Evolutionary conservation across 2,329 filamentous ascomycete genomes (phyloP).

Genomic region (Penicillium sp.): DNA sequence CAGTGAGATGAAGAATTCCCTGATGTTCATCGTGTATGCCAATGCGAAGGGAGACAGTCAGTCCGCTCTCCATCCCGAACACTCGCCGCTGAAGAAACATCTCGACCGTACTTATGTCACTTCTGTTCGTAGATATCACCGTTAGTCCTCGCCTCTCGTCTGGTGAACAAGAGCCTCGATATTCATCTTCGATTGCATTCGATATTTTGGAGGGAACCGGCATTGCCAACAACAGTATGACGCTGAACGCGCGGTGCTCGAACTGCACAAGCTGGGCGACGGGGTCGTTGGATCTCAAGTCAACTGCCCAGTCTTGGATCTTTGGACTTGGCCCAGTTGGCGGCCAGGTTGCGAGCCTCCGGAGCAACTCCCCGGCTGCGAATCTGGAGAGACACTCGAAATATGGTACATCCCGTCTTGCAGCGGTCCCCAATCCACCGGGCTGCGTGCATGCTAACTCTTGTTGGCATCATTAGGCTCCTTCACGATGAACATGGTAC

Average conservation of each 20-base stretch:
- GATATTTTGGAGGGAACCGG: conserved; percentile 16
- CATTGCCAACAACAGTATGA: conserved; percentile 13
- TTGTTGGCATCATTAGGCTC: no score
- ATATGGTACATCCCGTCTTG: no score
- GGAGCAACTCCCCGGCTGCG: conserved; percentile 18
- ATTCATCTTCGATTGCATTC: conserved; percentile 16
- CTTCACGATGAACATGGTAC: conserved; percentile 21
- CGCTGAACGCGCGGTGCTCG: conserved; percentile 19
- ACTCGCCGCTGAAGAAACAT: no score
- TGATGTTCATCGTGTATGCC: conserved; percentile 20
- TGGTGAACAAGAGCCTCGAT: conserved; percentile 19
- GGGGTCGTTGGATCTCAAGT: conserved; percentile 17
- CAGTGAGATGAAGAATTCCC: conserved; percentile 18
- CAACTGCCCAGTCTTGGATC: conserved; percentile 18
- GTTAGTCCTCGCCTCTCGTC: conserved; percentile 22
- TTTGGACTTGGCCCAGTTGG: conserved; percentile 19
- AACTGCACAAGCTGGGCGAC: conserved; percentile 19
- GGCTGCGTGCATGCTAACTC: no score
- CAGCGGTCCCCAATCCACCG: no score
- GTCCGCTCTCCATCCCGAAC: no score
- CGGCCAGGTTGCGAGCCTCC: conserved; percentile 5
- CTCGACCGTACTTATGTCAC: no score
- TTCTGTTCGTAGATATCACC: conserved; percentile 23
- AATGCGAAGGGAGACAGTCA: conserved; percentile 15
- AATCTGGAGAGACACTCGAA: conserved; percentile 21